Evolutionary conservation across 2,329 filamentous ascomycete species (phyloP).

Genomic region (Aspergillus sp.): DNA sequence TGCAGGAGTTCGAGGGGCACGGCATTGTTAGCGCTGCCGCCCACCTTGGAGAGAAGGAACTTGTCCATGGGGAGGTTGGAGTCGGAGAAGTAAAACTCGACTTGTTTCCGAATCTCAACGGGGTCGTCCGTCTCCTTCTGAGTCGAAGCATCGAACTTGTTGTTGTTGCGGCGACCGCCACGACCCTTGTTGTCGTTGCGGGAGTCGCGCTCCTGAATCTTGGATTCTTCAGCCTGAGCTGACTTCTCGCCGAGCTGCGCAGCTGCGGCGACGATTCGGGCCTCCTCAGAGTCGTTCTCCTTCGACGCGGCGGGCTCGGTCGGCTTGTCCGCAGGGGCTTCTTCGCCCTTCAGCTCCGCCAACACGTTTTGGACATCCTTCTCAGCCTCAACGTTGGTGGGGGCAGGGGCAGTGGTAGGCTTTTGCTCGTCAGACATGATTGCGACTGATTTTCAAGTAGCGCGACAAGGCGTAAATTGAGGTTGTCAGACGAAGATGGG

Average conservation of each 20-base stretch:
- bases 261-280: conserved; percentile 33
- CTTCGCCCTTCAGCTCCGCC: conserved; percentile 39
- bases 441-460: conserved; percentile 3
- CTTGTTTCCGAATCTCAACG: conserved; percentile 76
- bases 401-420: conserved; percentile 12
- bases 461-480: not conserved
- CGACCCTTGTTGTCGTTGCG: conserved; percentile 21
- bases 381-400: conserved; percentile 37
- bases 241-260: conserved; percentile 34
- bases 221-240: conserved; percentile 28
- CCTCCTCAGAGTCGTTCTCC: conserved; percentile 29
- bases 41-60: conserved; percentile 75
- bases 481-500: no score
- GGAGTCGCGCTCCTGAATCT: conserved; percentile 16
- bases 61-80: conserved; percentile 85
- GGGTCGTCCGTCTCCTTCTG: conserved; percentile 72
- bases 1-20: conserved; percentile 73
- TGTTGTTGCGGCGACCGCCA: conserved; percentile 47
- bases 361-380: conserved; percentile 44
- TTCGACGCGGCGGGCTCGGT: conserved; percentile 19
- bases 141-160: conserved; percentile 66
- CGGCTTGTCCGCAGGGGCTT: conserved; percentile 12
- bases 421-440: conserved; percentile 37
- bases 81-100: conserved; percentile 95
- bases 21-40: conserved; percentile 68